Conservation (phyloP, 768 basidiomycete species). For the Leccinum boreale region DNA sequence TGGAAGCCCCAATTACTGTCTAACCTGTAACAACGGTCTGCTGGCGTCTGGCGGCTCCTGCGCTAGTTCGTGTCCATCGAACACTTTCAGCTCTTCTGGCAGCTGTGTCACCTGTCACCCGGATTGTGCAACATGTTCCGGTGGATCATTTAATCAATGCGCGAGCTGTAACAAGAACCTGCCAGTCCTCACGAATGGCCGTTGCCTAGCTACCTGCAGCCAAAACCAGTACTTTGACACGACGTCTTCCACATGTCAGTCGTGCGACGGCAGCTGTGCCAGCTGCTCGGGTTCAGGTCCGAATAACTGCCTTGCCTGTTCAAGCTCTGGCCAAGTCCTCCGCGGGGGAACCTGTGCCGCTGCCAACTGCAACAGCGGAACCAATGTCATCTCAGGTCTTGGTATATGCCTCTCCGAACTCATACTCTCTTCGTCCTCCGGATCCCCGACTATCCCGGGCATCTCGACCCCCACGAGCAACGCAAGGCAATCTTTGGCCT, state of each 20-base stretch:
- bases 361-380: conserved; percentile 55
- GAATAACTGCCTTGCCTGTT: conserved; percentile 70
- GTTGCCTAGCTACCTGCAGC: conserved; percentile 77
- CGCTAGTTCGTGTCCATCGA: conserved; percentile 69
- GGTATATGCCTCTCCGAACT: conserved; percentile 81
- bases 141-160: conserved; percentile 77
- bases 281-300: conserved; percentile 72
- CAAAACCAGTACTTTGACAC: conserved; percentile 70
- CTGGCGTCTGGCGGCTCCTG: conserved; percentile 75
- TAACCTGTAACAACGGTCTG: conserved; percentile 64
- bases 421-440: conserved; percentile 46
- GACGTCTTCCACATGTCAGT: conserved; percentile 58
- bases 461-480: conserved; percentile 47
- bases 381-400: conserved; percentile 61
- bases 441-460: conserved; percentile 47
- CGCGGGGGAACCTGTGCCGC: conserved; percentile 61
- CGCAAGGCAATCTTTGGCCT: conserved; percentile 44
- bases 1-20: conserved; percentile 65
- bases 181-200: conserved; percentile 71
- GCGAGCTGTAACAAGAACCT: conserved; percentile 61
- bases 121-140: conserved; percentile 82
- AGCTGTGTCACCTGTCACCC: conserved; percentile 77
- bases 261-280: conserved; percentile 74
- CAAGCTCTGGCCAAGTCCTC: conserved; percentile 57
- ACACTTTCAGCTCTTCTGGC: conserved; percentile 62